Percentiles rank a stretch among this genome's conserved stretches.
These are phyloP conservation scores for Tuber microsphaerosporum DNA, from an alignment of 495 filamentous ascomycete genomes.

Conservation along the genomic window DNA sequence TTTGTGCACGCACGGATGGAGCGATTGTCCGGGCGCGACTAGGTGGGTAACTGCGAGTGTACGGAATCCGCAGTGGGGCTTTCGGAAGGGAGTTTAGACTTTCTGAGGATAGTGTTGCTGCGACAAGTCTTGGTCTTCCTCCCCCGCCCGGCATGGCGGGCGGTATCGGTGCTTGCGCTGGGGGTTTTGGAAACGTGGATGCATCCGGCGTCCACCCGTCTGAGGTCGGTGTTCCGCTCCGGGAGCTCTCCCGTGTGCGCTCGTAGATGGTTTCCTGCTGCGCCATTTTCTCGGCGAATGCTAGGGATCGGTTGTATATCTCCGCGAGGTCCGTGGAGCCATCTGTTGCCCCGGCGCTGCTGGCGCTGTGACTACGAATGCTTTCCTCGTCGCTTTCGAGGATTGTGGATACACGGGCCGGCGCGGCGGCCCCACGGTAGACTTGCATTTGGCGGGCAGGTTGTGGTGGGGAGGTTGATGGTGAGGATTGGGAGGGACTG, in stretches of 20 bases:
- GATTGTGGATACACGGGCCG: conserved; percentile 27
- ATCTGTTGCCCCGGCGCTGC: conserved; percentile 25
- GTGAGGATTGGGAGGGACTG: not conserved
- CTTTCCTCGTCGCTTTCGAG: conserved; percentile 32
- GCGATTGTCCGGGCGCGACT: not conserved
- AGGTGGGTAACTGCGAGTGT: conserved; percentile 17
- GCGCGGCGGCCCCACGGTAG: conserved; percentile 12
- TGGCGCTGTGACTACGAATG: conserved; percentile 11
- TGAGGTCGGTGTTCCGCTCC: conserved; percentile 17
- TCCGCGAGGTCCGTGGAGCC: conserved; percentile 29
- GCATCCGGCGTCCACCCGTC: conserved; percentile 30
- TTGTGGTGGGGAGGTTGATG: not conserved
- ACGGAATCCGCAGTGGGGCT: conserved; percentile 27
- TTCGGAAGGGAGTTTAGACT: conserved; percentile 16
- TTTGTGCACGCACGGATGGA: not conserved
- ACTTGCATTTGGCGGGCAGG: conserved; percentile 22
- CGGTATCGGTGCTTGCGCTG: not conserved
- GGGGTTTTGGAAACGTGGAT: conserved; percentile 18
- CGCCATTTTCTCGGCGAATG: conserved; percentile 35
- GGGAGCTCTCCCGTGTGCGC: conserved; percentile 14
- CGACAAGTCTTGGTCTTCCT: conserved; percentile 3
- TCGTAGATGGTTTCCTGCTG: conserved; percentile 31
- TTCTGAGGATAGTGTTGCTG: conserved; percentile 18
- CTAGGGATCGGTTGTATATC: conserved; percentile 28
- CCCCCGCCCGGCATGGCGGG: not conserved